Evolutionary conservation across 1,284 basidiomycete species (phyloP).

Genomic region (Peniophora sp.): DNA sequence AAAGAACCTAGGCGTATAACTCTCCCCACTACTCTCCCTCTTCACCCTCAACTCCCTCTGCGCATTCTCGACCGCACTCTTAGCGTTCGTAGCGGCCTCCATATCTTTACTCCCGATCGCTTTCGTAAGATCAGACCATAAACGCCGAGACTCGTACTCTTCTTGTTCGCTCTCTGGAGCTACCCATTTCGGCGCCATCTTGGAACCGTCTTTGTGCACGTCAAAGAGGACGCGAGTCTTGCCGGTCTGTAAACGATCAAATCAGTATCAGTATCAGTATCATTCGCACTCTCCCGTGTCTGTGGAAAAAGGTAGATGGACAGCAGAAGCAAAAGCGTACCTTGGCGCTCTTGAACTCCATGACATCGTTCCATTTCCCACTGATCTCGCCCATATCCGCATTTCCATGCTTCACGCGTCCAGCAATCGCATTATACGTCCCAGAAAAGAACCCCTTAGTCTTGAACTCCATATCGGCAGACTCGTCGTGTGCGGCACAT

Average conservation of each 20-base stretch:
- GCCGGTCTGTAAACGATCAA: too few relatives aligned
- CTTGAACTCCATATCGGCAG: conserved; percentile 93
- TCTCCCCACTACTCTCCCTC: conserved; percentile 70
- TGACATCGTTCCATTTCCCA: conserved; percentile 87
- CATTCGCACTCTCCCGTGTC: too few relatives aligned
- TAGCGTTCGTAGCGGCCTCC: conserved; percentile 89
- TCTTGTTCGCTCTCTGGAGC: conserved; percentile 85
- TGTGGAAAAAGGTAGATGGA: background rate
- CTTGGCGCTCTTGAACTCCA: conserved; percentile 79
- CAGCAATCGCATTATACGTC: conserved; percentile 87
- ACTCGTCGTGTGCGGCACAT: conserved; percentile 72
- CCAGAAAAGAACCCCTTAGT: conserved; percentile 99
- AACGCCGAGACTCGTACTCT: conserved; percentile 78
- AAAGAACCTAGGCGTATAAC: conserved; percentile 77
- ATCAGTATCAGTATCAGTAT: too few relatives aligned
- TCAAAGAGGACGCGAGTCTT: conserved; percentile 81
- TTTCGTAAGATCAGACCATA: conserved; percentile 83
- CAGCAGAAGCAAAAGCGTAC: too few relatives aligned
- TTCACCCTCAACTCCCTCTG: conserved; percentile 79
- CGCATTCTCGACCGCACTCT: conserved; percentile 86
- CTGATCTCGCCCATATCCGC: conserved; percentile 81
- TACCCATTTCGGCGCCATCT: conserved; percentile 77
- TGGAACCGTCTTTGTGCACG: conserved; percentile 64
- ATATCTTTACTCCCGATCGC: conserved; percentile 89
- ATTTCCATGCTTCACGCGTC: conserved; percentile 64